These are phyloP conservation scores for Aspergillus puulaauensis DNA, from an alignment of 2,329 filamentous ascomycete species.

Conservation along the genomic window DNA sequence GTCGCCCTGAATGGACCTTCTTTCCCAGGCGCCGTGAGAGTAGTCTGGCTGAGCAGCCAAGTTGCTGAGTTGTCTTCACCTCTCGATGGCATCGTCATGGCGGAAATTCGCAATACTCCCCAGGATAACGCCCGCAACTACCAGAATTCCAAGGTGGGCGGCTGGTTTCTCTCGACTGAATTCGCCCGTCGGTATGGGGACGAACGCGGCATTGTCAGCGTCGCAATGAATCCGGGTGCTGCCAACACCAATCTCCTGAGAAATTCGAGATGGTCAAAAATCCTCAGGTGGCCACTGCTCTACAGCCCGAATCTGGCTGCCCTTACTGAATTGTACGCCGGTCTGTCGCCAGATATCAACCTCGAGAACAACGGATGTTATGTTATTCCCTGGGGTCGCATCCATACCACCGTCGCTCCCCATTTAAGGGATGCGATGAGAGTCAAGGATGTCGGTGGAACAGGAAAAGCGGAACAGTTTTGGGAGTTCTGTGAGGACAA, in stretches of 20 bases:
- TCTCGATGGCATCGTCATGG: conserved; percentile 10
- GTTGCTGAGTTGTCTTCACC: conserved; percentile 18
- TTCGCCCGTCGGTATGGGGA: conserved; percentile 28
- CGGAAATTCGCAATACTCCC: conserved; percentile 5
- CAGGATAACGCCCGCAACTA: conserved; percentile 28
- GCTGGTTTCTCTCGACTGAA: conserved; percentile 28
- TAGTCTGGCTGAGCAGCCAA: conserved; percentile 34
- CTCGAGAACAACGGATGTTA: conserved; percentile 12
- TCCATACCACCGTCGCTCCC: conserved; percentile 10
- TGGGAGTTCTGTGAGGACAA: conserved; percentile 11
- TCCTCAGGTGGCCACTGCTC: conserved; percentile 3
- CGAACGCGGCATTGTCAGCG: conserved; percentile 32
- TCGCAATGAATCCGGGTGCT: conserved; percentile 19
- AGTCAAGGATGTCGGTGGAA: conserved; percentile 2
- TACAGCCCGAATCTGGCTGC: conserved; percentile 5
- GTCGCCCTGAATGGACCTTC: conserved; percentile 2
- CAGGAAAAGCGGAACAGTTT: conserved; percentile 5
- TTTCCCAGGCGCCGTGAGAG: conserved; percentile 29
- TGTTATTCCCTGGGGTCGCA: conserved; percentile 10
- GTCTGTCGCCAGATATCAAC: conserved; percentile 1
- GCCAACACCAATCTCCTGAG: conserved; percentile 9
- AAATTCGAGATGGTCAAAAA: conserved; percentile 8
- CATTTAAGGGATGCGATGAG: conserved; percentile 4
- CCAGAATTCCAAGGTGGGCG: conserved; percentile 35
- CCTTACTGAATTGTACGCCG: conserved; percentile 7